phyloP scores from a whole-genome alignment of 2,329 filamentous ascomycete species.

The Phaeosphaeriaceae sp. region DNA sequence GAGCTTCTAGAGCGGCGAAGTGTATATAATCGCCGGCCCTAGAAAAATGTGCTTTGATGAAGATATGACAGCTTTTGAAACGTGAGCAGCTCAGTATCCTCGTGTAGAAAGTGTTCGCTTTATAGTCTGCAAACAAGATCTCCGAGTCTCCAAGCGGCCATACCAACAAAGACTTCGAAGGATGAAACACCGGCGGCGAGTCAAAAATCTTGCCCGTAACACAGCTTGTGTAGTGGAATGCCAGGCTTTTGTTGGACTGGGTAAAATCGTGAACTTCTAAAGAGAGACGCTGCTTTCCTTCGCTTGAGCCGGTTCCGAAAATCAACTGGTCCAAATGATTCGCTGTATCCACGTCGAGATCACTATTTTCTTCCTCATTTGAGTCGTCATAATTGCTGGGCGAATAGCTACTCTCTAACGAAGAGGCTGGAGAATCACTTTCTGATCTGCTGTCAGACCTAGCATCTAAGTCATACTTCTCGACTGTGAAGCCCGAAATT shows the following conservation, averaged over 20 bases:
- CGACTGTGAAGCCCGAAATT: not conserved
- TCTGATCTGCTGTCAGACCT: not conserved
- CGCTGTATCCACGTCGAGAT: not conserved
- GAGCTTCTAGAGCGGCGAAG: conserved; percentile 2
- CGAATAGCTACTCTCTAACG: conserved; percentile 1
- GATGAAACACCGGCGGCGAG: conserved; percentile 1
- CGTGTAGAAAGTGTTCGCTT: conserved; percentile 2
- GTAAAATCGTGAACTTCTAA: not conserved
- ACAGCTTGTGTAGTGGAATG: conserved; percentile 1
- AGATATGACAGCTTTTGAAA: conserved; percentile 4
- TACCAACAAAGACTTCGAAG: conserved; percentile 1
- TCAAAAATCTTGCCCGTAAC: conserved; percentile 1
- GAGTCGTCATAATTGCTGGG: not conserved
- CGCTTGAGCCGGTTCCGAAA: not conserved
- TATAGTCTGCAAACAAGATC: conserved; percentile 4
- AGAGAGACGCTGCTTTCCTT: conserved; percentile 1
- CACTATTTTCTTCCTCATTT: not conserved
- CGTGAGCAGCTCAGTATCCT: conserved; percentile 1
- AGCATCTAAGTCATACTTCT: not conserved
- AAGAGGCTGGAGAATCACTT: not conserved
- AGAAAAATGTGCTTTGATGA: conserved; percentile 3
- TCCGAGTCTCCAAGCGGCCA: conserved; percentile 2
- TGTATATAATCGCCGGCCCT: not conserved
- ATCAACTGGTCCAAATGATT: not conserved
- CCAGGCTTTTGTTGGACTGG: not conserved